phyloP scores from a whole-genome alignment of 2,329 filamentous ascomycete species.

The Fusarium equiseti region DNA sequence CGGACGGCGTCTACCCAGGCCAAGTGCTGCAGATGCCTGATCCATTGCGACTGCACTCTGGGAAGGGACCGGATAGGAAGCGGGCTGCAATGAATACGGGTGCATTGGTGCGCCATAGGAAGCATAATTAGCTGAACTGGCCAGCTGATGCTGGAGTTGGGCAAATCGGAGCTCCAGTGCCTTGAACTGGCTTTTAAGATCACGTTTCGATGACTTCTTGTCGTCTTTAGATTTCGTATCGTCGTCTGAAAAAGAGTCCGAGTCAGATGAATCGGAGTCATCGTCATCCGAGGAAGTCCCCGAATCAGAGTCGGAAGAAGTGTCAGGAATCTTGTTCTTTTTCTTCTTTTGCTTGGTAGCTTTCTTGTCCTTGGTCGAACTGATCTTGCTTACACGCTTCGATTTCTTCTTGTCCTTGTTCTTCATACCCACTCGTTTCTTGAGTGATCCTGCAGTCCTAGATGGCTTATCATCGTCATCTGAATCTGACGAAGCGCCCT shows the following conservation, averaged over 20 bases:
- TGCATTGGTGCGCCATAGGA: background rate
- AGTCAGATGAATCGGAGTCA: slow-evolving; percentile 44
- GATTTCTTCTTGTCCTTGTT: slow-evolving; percentile 26
- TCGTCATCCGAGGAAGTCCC: slow-evolving; percentile 40
- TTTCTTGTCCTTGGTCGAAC: slow-evolving; percentile 24
- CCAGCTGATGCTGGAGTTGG: slow-evolving; percentile 44
- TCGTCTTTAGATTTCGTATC: slow-evolving; percentile 38
- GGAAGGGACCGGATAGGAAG: background rate
- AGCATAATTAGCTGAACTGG: slow-evolving; percentile 6
- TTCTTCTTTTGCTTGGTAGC: slow-evolving; percentile 27
- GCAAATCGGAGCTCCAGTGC: slow-evolving; percentile 47
- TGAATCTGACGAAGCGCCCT: slow-evolving; percentile 32
- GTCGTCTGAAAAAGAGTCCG: slow-evolving; percentile 32
- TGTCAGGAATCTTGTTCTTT: slow-evolving; percentile 14
- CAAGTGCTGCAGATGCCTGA: background rate
- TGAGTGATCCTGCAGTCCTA: slow-evolving; percentile 10
- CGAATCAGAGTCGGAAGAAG: slow-evolving; percentile 36
- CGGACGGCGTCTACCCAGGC: background rate
- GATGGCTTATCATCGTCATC: slow-evolving; percentile 29
- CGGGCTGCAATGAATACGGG: slow-evolving; percentile 13
- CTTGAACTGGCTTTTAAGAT: slow-evolving; percentile 48
- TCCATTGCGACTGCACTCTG: background rate
- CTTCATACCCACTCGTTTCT: slow-evolving; percentile 30
- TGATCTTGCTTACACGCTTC: slow-evolving; percentile 6
- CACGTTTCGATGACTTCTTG: slow-evolving; percentile 12